Evolutionary conservation across 1,139 yeast genomes (phyloP), one percentile per base, ranked within the genome.

Genomic region (Hansenula sp.): DNA sequence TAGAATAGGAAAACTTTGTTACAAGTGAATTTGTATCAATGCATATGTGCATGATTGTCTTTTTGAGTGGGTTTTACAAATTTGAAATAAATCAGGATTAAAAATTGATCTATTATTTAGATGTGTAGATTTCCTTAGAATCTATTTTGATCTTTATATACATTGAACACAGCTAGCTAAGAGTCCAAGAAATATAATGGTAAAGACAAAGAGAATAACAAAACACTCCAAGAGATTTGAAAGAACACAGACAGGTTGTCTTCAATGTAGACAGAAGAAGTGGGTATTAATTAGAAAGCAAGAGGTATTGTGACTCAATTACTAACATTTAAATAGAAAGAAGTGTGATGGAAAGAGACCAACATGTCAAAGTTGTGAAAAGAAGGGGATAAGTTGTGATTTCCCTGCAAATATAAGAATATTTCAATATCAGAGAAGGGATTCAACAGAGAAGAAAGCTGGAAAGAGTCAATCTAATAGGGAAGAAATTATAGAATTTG

Each of bases 301-400:
- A 16, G 19, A 16, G 11, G 12, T 6, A 6, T 10, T 3, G 18
- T 8, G 4, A 4, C 9, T 5, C n/a, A 28, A 6, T 16, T 6
- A 22, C 19, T 22, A 16, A 20, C 18, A 13, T 30, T 16, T n/a
- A 30, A n/a, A 27, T 27, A 37, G 40, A n/a, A 54, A 54, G 49
- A 54, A 72, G 49, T 76, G 82, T 62, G 81, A 76, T 50, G 69
- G 77, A 41, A 56, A 52, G 24, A 62, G 73, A 46, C 82, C 82
- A 2, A 51, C 61, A 19, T 76, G 82, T 53, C 70, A 75, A 0
- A 63, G 78, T 20, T 76, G 82, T 55, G 48, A 51, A 6, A 66
- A 65, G 44, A 69, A 47, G 38, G 54, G 53, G 1, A 29, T 48
- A 1, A 12, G 29, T 2, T 54, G 58, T 41, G 47, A 52, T 30